Evolutionary conservation across 495 filamentous ascomycete genomes (phyloP).

Genomic region (Aspergillus cristatus): DNA sequence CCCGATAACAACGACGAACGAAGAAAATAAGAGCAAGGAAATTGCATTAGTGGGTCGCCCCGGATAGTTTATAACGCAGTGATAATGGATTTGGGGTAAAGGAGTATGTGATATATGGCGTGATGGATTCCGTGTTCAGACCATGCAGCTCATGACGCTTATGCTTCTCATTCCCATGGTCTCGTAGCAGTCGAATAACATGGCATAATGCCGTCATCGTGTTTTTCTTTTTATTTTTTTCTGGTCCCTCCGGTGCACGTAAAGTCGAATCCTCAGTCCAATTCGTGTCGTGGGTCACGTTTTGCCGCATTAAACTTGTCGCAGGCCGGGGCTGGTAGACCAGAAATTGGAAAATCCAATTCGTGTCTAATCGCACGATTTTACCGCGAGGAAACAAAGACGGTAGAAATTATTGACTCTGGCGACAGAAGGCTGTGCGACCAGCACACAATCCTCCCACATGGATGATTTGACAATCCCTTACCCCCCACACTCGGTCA

Average conservation of each 20-base stretch:
- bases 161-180: conserved; percentile 26
- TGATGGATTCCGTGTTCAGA: conserved; percentile 12
- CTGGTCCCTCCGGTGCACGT: too few relatives aligned
- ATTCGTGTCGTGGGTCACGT: too few relatives aligned
- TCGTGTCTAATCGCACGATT: too few relatives aligned
- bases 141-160: conserved; percentile 31
- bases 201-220: not conserved
- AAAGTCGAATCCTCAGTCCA: too few relatives aligned
- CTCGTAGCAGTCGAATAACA: conserved; percentile 14
- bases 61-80: conserved; percentile 24
- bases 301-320: too few relatives aligned
- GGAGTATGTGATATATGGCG: conserved; percentile 3
- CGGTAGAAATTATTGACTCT: too few relatives aligned
- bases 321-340: too few relatives aligned
- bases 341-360: too few relatives aligned
- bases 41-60: conserved; percentile 28
- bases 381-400: too few relatives aligned
- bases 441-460: conserved; percentile 15
- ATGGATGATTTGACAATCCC: not conserved
- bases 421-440: conserved; percentile 10
- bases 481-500: too few relatives aligned
- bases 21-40: conserved; percentile 14
- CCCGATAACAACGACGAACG: too few relatives aligned
- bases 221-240: conserved; percentile 2
- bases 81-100: conserved; percentile 7